Evolutionary conservation across 352 stramenopile species (phyloP).

Genomic region (Phytophthora hybrid): DNA sequence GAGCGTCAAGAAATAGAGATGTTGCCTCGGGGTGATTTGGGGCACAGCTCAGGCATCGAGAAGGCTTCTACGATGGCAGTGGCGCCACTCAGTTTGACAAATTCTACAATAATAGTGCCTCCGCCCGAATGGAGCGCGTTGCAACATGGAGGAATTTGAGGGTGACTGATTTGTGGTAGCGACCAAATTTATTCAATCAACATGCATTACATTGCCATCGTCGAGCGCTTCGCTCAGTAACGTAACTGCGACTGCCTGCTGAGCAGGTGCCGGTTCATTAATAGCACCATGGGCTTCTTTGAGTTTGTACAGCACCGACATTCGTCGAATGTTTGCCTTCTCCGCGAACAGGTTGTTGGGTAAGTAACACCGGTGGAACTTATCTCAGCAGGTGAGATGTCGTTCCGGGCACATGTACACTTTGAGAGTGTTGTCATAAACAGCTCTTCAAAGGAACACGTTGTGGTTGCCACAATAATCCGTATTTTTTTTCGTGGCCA

Average conservation of each 20-base stretch:
- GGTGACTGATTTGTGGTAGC: too few species aligned
- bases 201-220: too few species aligned
- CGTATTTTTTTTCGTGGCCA: slow-evolving; percentile 28
- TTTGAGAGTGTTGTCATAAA: slow-evolving; percentile 3
- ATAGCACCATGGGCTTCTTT: slow-evolving; percentile 1
- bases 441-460: slow-evolving; percentile 22
- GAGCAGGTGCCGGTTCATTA: neutral
- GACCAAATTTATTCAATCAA: too few species aligned
- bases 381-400: slow-evolving; percentile 32
- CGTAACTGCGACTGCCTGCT: neutral
- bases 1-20: too few species aligned
- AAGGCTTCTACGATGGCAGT: too few species aligned
- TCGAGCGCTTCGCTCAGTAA: neutral
- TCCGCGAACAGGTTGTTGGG: slow-evolving; percentile 15
- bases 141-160: too few species aligned
- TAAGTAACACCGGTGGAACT: slow-evolving; percentile 30
- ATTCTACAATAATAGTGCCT: too few species aligned
- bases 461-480: slow-evolving; percentile 33
- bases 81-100: too few species aligned
- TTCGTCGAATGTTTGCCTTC: slow-evolving; percentile 16
- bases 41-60: too few species aligned
- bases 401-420: slow-evolving; percentile 18
- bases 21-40: too few species aligned
- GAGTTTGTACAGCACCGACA: slow-evolving; percentile 5
- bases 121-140: too few species aligned